These are phyloP conservation scores for Eucalyptus virginea DNA, from an alignment of 345 rosid species.

Conservation along the genomic window DNA sequence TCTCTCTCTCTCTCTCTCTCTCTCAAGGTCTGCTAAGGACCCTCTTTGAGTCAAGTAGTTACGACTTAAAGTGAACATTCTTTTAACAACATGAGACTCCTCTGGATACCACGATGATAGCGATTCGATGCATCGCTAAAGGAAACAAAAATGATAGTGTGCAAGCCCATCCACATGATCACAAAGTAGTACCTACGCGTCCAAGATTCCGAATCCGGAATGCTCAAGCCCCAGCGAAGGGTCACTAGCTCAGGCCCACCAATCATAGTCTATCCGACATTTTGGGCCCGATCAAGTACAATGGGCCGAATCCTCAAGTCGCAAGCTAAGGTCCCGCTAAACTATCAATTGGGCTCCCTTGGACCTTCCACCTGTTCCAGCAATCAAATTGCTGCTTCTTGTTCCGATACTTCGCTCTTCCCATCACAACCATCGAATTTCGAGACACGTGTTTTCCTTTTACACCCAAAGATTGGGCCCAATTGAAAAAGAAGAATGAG, in stretches of 20 bases:
- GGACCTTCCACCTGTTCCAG: neutral
- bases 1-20: too few species aligned
- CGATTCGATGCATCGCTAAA: neutral
- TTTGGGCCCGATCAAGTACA: neutral
- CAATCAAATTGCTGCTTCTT: neutral
- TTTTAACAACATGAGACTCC: neutral
- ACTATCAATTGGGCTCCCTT: neutral
- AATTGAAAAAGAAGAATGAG: neutral
- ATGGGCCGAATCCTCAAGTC: neutral
- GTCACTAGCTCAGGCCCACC: neutral
- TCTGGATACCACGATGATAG: neutral
- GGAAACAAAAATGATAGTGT: neutral
- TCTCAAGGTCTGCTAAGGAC: too few species aligned
- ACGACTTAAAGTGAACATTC: neutral
- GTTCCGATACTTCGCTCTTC: neutral
- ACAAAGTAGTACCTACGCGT: neutral
- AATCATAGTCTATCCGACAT: neutral
- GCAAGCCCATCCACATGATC: neutral
- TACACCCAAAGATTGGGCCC: neutral
- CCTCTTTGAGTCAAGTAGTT: neutral
- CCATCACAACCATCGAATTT: neutral
- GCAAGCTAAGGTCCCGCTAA: neutral
- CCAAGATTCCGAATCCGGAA: neutral
- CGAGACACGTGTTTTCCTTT: neutral
- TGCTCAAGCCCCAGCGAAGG: neutral